Conservation (phyloP, 1,139 yeast genomes). For the Kazachstania sp. region DNA sequence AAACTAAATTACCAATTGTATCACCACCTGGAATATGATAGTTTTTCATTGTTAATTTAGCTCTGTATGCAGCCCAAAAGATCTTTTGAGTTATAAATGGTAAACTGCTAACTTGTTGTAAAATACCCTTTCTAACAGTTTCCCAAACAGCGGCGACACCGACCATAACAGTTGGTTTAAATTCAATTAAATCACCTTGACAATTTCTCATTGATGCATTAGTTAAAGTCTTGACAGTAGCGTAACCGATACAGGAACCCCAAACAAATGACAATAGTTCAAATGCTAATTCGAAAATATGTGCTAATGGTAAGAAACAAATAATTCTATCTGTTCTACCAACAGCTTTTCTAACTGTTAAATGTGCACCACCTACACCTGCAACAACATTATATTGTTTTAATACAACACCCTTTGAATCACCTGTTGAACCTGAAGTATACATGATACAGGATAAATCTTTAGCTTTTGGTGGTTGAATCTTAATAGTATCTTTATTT, state of each 20-base stretch:
- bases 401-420: constrained; percentile 93
- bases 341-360: constrained; percentile 49
- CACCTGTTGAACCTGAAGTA: constrained; percentile 97
- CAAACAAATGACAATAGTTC: constrained; percentile 74
- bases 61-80: constrained; percentile 81
- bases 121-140: constrained; percentile 83
- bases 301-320: constrained; percentile 91
- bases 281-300: constrained; percentile 84
- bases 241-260: constrained; percentile 91
- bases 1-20: constrained; percentile 56
- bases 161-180: constrained; percentile 89
- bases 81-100: constrained; percentile 65
- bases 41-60: constrained; percentile 53
- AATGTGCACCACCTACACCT: constrained; percentile 74
- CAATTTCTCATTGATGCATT: constrained; percentile 79
- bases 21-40: constrained; percentile 69
- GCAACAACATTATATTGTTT: constrained; percentile 71
- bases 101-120: constrained; percentile 60
- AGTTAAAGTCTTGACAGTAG: constrained; percentile 83
- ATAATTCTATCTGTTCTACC: constrained; percentile 57
- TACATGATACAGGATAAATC: constrained; percentile 91
- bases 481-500: constrained; percentile 32
- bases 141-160: constrained; percentile 99
- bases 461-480: constrained; percentile 50
- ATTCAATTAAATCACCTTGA: constrained; percentile 77